Percentiles rank a stretch among this genome's conserved stretches.
phyloP scores from a whole-genome alignment of 2,329 filamentous ascomycete genomes.

The Fusarium piperis region DNA sequence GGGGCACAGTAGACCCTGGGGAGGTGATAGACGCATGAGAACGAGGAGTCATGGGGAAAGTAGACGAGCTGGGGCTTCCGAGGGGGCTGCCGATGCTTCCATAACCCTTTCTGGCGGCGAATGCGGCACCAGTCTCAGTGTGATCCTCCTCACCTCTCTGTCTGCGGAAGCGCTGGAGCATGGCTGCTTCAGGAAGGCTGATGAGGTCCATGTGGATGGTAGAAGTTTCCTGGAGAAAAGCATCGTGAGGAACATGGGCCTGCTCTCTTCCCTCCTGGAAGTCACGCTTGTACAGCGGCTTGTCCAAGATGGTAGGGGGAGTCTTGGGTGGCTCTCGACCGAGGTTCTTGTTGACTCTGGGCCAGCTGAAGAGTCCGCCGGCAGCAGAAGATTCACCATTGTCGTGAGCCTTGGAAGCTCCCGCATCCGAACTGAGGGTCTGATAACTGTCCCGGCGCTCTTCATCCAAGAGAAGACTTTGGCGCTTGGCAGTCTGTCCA shows the following conservation, averaged over 20 bases:
- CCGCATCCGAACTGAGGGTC: slow-evolving; percentile 44
- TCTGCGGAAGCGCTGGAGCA: slow-evolving; percentile 46
- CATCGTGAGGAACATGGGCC: slow-evolving; percentile 34
- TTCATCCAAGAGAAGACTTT: slow-evolving; percentile 34
- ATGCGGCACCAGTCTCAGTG: slow-evolving; percentile 43
- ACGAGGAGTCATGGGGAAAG: slow-evolving; percentile 39
- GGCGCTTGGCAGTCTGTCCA: slow-evolving; percentile 1
- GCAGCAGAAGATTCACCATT: neutral
- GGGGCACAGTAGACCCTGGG: neutral
- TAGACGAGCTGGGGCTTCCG: slow-evolving; percentile 44
- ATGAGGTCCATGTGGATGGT: slow-evolving; percentile 50
- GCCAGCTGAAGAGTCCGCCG: slow-evolving; percentile 38
- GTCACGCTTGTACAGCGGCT: slow-evolving; percentile 34
- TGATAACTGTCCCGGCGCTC: slow-evolving; percentile 44
- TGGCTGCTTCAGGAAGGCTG: slow-evolving; percentile 50
- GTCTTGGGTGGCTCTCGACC: slow-evolving; percentile 36
- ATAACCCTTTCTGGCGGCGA: slow-evolving; percentile 18
- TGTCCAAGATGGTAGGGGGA: slow-evolving; percentile 36
- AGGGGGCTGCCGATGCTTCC: slow-evolving; percentile 41
- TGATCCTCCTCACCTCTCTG: slow-evolving; percentile 51
- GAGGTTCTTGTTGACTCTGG: slow-evolving; percentile 38
- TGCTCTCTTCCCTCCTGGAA: slow-evolving; percentile 21
- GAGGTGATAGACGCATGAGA: neutral
- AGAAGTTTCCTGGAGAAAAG: slow-evolving; percentile 37
- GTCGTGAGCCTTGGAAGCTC: neutral